Evolutionary conservation across 306 rosid species (phyloP).

Genomic region (Dryas octopetala): DNA sequence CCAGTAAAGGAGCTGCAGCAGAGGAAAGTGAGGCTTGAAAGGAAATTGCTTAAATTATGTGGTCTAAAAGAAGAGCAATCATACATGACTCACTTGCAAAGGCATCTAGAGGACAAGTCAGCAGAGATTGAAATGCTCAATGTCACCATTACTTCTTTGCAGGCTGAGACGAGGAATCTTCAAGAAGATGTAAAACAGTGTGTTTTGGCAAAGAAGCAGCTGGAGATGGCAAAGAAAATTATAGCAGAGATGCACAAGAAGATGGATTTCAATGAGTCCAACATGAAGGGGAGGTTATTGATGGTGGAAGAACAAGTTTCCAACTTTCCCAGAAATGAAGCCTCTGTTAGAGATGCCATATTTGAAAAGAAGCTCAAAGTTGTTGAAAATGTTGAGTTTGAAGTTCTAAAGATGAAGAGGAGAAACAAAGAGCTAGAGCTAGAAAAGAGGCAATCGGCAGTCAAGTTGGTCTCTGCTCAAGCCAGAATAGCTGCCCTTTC

Average conservation of each 20-base stretch:
- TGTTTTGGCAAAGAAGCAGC: slow-evolving; percentile 27
- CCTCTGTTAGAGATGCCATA: slow-evolving; percentile 10
- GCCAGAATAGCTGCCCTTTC: slow-evolving; percentile 31
- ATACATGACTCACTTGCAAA: slow-evolving; percentile 24
- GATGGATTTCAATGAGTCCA: slow-evolving; percentile 9
- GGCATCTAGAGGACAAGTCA: slow-evolving; percentile 27
- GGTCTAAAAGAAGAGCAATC: slow-evolving; percentile 37
- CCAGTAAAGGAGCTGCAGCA: slow-evolving; percentile 32
- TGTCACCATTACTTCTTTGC: slow-evolving; percentile 27
- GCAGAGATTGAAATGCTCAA: slow-evolving; percentile 32
- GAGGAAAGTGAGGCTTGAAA: slow-evolving; percentile 33
- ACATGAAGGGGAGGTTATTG: slow-evolving; percentile 26
- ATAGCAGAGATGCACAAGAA: slow-evolving; percentile 33
- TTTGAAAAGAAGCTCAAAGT: slow-evolving; percentile 32
- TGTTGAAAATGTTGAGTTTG: slow-evolving; percentile 20
- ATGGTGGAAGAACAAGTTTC: slow-evolving; percentile 33
- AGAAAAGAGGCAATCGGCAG: slow-evolving; percentile 46
- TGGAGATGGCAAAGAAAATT: slow-evolving; percentile 31
- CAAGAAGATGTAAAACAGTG: slow-evolving; percentile 35
- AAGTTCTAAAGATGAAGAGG: slow-evolving; percentile 40
- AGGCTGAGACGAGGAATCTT: slow-evolving; percentile 31
- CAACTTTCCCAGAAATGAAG: slow-evolving; percentile 18
- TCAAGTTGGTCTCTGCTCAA: slow-evolving; percentile 25
- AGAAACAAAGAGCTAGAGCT: slow-evolving; percentile 49
- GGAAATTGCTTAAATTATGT: slow-evolving; percentile 36